These are phyloP conservation scores for Saposhnikovia divaricata DNA, from an alignment of 129 eudicot species.

Conservation along the genomic window DNA sequence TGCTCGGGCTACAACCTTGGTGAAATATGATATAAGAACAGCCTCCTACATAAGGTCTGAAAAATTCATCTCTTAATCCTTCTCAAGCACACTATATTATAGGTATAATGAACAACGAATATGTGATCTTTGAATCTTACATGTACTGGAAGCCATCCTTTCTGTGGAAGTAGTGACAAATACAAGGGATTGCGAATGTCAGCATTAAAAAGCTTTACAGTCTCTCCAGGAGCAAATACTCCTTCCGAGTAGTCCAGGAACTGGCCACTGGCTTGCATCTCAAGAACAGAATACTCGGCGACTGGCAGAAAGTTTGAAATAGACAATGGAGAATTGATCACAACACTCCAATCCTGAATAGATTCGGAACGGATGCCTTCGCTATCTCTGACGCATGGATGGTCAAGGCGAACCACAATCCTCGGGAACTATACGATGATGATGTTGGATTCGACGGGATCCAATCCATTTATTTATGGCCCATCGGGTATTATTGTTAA, in stretches of 20 bases:
- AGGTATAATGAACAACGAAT: neutral
- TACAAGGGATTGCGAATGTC: constrained; percentile 78
- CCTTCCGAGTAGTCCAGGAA: constrained; percentile 63
- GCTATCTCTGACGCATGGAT: constrained; percentile 78
- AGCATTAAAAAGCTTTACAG: constrained; percentile 50
- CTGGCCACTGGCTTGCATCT: constrained; percentile 35
- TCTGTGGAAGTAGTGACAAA: constrained; percentile 79
- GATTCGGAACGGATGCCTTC: constrained; percentile 64
- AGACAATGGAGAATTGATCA: constrained; percentile 63
- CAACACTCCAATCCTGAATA: constrained; percentile 80
- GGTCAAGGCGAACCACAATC: constrained; percentile 80
- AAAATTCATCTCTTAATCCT: constrained; percentile 7
- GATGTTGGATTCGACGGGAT: too few species aligned
- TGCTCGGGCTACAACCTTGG: constrained; percentile 45
- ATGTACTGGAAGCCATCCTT: constrained; percentile 85
- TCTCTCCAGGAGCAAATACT: constrained; percentile 12
- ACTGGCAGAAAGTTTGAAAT: constrained; percentile 79
- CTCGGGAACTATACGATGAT: constrained; percentile 53
- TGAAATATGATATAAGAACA: constrained; percentile 71
- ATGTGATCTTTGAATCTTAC: constrained; percentile 33
- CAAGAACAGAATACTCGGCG: constrained; percentile 53
- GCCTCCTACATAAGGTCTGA: constrained; percentile 51
- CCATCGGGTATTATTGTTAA: too few species aligned
- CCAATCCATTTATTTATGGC: too few species aligned
- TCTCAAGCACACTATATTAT: neutral